phyloP scores from a whole-genome alignment of 176 grass and related monocot genomes.

The Calamus simplicifolius region DNA sequence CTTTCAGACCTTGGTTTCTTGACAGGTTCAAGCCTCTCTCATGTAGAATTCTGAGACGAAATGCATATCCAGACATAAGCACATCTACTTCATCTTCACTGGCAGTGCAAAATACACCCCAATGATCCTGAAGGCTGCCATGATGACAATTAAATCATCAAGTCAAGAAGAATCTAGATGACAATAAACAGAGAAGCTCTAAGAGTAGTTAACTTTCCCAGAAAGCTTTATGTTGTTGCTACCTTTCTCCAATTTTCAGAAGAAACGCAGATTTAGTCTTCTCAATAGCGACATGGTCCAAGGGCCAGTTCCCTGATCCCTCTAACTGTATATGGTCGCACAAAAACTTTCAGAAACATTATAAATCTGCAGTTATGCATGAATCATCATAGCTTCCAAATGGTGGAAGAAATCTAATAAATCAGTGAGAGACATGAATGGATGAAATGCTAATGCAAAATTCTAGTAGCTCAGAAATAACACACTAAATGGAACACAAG shows the following conservation, averaged over 20 bases:
- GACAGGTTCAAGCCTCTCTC: conserved; percentile 51
- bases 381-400: too few species aligned
- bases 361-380: not conserved
- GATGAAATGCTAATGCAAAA: not conserved
- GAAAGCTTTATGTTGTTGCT: not conserved
- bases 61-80: conserved; percentile 82
- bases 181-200: not conserved
- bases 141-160: conserved; percentile 18
- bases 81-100: conserved; percentile 87
- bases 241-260: conserved; percentile 97
- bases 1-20: conserved; percentile 53
- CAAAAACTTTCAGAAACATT: not conserved
- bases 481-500: not conserved
- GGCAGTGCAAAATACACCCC: conserved; percentile 51
- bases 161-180: not conserved
- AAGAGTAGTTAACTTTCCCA: not conserved
- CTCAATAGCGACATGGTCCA: conserved; percentile 77
- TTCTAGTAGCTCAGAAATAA: not conserved
- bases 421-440: too few species aligned
- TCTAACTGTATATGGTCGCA: conserved; percentile 50
- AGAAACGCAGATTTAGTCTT: conserved; percentile 92
- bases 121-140: conserved; percentile 60
- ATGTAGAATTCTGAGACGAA: conserved; percentile 84
- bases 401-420: too few species aligned
- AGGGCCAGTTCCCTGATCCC: conserved; percentile 93